Conservation (phyloP, 1,284 basidiomycete genomes). For the Moniliella sp. region DNA sequence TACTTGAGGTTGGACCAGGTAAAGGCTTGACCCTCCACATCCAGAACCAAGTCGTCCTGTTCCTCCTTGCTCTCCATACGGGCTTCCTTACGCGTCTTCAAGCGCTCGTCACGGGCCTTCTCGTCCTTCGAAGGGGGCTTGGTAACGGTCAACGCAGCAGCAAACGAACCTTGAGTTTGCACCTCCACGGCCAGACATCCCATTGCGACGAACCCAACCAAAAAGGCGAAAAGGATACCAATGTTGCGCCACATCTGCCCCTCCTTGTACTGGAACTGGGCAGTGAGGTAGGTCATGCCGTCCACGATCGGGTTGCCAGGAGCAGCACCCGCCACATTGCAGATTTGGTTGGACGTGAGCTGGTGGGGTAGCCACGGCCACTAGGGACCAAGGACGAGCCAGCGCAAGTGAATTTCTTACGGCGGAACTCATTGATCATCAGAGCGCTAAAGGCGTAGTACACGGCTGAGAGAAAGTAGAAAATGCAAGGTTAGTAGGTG, state of each 20-base stretch:
- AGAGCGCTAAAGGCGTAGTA: slow-evolving; percentile 58
- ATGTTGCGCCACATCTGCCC: slow-evolving; percentile 38
- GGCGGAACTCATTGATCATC: slow-evolving; percentile 37
- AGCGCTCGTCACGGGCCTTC: slow-evolving; percentile 11
- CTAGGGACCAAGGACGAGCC: slow-evolving; percentile 9
- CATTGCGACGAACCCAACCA: slow-evolving; percentile 18
- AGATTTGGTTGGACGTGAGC: slow-evolving; percentile 28
- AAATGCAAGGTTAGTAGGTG: slow-evolving; percentile 1
- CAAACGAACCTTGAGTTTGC: slow-evolving; percentile 3
- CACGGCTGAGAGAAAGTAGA: slow-evolving; percentile 44
- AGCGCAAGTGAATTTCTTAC: slow-evolving; percentile 11
- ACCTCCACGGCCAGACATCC: slow-evolving; percentile 9
- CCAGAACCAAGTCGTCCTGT: slow-evolving; percentile 1
- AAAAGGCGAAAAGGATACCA: slow-evolving; percentile 35
- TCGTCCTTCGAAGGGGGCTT: slow-evolving; percentile 18
- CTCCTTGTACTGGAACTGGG: slow-evolving; percentile 46
- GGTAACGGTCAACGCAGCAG: slow-evolving; percentile 7
- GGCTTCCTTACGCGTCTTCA: slow-evolving; percentile 7
- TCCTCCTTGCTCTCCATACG: not conserved
- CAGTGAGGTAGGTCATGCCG: slow-evolving; percentile 38
- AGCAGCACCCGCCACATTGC: slow-evolving; percentile 36
- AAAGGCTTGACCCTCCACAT: slow-evolving; percentile 15
- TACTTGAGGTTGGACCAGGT: slow-evolving; percentile 37
- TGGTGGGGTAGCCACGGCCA: slow-evolving; percentile 7
- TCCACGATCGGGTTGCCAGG: slow-evolving; percentile 35